Conservation (phyloP, 2,329 filamentous ascomycete species). For the Colletotrichum nymphaeae region DNA sequence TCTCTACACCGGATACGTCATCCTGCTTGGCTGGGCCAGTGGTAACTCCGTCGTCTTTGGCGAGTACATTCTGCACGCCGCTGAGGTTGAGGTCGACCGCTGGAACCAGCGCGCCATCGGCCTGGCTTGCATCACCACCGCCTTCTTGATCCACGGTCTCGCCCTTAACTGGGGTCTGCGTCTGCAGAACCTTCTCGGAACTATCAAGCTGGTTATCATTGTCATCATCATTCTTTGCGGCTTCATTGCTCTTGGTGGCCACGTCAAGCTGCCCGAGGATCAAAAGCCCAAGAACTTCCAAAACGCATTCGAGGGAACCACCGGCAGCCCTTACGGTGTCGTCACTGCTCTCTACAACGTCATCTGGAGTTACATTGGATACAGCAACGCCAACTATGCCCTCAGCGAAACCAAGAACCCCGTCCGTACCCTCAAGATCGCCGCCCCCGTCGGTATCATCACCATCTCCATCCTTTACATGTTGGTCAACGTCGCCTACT, state of each 20-base stretch:
- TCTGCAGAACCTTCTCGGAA: slow-evolving; percentile 73
- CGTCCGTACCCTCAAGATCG: slow-evolving; percentile 71
- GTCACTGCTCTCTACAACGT: slow-evolving; percentile 80
- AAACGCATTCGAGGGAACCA: slow-evolving; percentile 74
- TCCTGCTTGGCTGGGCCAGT: slow-evolving; percentile 74
- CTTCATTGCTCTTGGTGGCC: slow-evolving; percentile 70
- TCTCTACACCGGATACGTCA: slow-evolving; percentile 70
- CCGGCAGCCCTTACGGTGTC: slow-evolving; percentile 72
- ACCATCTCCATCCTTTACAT: slow-evolving; percentile 72
- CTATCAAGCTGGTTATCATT: slow-evolving; percentile 74
- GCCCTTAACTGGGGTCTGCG: slow-evolving; percentile 75
- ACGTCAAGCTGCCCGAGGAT: slow-evolving; percentile 62
- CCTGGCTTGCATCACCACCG: slow-evolving; percentile 73
- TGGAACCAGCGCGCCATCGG: slow-evolving; percentile 77
- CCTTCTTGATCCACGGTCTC: slow-evolving; percentile 73
- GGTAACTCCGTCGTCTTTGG: slow-evolving; percentile 78
- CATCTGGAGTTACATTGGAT: slow-evolving; percentile 77
- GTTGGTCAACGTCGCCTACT: slow-evolving; percentile 75
- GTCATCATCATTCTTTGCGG: slow-evolving; percentile 73
- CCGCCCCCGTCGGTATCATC: slow-evolving; percentile 70
- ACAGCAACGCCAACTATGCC: slow-evolving; percentile 76
- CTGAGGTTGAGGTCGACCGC: slow-evolving; percentile 68
- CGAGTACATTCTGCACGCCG: slow-evolving; percentile 76
- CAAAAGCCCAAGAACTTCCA: slow-evolving; percentile 71
- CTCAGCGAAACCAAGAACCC: slow-evolving; percentile 75